Percentiles rank a stretch among this genome's conserved stretches.
Conservation (phyloP, 2,329 filamentous ascomycete genomes). For the Bisporella sp. region DNA sequence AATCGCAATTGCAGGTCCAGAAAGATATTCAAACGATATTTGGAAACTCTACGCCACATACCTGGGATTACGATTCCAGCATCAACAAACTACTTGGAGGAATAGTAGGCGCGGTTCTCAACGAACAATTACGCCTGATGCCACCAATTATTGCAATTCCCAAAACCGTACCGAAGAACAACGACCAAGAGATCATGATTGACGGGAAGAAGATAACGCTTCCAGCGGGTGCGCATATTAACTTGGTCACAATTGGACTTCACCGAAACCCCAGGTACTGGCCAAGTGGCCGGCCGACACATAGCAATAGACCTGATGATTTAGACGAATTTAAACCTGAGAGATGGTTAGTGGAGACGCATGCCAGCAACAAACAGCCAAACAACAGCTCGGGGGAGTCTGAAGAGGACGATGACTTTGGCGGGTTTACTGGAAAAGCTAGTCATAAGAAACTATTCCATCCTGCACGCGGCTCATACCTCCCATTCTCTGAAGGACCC, state of each 20-base stretch:
- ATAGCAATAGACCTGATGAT: conserved; percentile 51
- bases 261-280: conserved; percentile 51
- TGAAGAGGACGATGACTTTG: conserved; percentile 2
- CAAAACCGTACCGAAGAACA: conserved; percentile 46
- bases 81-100: conserved; percentile 60
- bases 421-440: conserved; percentile 5
- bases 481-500: conserved; percentile 29
- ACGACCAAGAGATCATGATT: conserved; percentile 46
- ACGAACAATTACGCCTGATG: conserved; percentile 68
- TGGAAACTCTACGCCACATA: conserved; percentile 45
- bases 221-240: conserved; percentile 32
- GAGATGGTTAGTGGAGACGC: conserved; percentile 56
- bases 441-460: conserved; percentile 15
- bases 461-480: conserved; percentile 24
- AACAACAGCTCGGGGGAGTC: not conserved
- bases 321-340: conserved; percentile 43
- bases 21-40: conserved; percentile 62
- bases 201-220: conserved; percentile 11
- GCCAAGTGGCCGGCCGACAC: conserved; percentile 39
- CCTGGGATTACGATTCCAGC: conserved; percentile 66
- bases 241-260: conserved; percentile 35
- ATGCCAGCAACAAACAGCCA: conserved; percentile 38
- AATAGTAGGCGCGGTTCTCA: conserved; percentile 68
- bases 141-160: conserved; percentile 67
- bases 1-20: conserved; percentile 59